phyloP scores from a whole-genome alignment of 1,284 basidiomycete species.

The Pisolithus thermaeus region DNA sequence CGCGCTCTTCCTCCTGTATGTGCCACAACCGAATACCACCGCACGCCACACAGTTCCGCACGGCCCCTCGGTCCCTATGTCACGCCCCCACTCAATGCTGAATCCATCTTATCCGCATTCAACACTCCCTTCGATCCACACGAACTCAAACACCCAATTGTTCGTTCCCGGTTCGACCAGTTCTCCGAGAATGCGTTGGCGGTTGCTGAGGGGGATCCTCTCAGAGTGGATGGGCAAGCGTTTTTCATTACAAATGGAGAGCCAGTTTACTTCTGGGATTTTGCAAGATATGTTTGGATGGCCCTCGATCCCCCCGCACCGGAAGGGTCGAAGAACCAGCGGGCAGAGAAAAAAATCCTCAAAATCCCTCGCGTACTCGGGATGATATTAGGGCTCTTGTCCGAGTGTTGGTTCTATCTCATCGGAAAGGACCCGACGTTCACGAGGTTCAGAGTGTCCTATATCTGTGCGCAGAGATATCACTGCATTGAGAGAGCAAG shows the following conservation, averaged over 20 bases:
- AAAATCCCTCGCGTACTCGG: constrained; percentile 66
- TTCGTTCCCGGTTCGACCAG: constrained; percentile 74
- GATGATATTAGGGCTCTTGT: constrained; percentile 61
- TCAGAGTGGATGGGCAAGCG: constrained; percentile 86
- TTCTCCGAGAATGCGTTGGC: constrained; percentile 53
- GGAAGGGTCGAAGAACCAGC: constrained; percentile 14
- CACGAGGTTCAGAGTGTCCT: constrained; percentile 83
- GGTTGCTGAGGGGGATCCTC: constrained; percentile 44
- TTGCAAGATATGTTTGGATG: constrained; percentile 82
- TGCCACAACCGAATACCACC: constrained; percentile 53
- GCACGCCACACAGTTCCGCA: constrained; percentile 72
- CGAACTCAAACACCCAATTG: constrained; percentile 49
- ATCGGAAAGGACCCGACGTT: constrained; percentile 83
- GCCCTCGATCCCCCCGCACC: constrained; percentile 52
- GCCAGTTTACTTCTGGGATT: constrained; percentile 96
- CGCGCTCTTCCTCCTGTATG: constrained; percentile 60
- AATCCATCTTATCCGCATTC: constrained; percentile 57
- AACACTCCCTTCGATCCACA: constrained; percentile 42
- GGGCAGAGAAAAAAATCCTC: constrained; percentile 36
- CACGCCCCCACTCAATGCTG: constrained; percentile 52
- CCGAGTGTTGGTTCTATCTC: constrained; percentile 75
- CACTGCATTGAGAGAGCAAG: constrained; percentile 96
- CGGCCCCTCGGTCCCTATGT: constrained; percentile 79
- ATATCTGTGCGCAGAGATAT: constrained; percentile 71
- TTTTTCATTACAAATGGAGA: constrained; percentile 99